Evolutionary conservation across 495 filamentous ascomycete genomes (phyloP).

Genomic region (Daldinia caldariorum): DNA sequence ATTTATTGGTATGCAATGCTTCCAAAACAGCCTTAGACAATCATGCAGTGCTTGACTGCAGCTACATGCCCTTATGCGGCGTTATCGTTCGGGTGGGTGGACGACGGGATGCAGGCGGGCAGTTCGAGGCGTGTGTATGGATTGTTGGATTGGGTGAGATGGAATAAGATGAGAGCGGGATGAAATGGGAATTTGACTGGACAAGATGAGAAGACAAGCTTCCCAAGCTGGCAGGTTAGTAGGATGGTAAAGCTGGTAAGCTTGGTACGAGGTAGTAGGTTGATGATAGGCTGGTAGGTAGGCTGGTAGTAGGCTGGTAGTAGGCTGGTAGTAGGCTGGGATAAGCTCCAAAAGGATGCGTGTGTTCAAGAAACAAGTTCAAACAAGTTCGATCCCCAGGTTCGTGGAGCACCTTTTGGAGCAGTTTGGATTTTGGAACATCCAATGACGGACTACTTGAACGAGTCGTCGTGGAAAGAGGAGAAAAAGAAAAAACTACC

Average conservation of each 20-base stretch:
- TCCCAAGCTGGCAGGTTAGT: conserved; percentile 7
- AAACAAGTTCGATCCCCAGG: conserved; percentile 40
- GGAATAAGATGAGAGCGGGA: conserved; percentile 25
- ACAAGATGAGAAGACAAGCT: conserved; percentile 27
- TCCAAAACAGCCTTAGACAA: conserved; percentile 45
- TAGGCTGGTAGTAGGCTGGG: too few species aligned
- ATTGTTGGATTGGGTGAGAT: conserved; percentile 27
- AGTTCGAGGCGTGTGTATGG: conserved; percentile 36
- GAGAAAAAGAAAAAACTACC: conserved; percentile 7
- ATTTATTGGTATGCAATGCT: conserved; percentile 45
- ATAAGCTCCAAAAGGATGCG: conserved; percentile 23
- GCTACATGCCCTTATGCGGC: conserved; percentile 48
- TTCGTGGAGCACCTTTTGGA: conserved; percentile 25
- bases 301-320: too few species aligned
- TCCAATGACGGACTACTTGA: conserved; percentile 25
- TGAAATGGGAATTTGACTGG: conserved; percentile 19
- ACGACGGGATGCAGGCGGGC: conserved; percentile 32
- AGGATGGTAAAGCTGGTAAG: background rate
- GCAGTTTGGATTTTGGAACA: background rate
- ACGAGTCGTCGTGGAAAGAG: conserved; percentile 27
- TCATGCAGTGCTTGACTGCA: conserved; percentile 49
- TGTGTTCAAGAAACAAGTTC: conserved; percentile 35
- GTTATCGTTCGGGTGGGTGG: conserved; percentile 49
- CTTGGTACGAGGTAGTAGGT: too few species aligned
- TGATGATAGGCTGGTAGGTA: too few species aligned